Evolutionary conservation across 2,329 filamentous ascomycete species (phyloP).

Genomic region (Fusarium aywerte): DNA sequence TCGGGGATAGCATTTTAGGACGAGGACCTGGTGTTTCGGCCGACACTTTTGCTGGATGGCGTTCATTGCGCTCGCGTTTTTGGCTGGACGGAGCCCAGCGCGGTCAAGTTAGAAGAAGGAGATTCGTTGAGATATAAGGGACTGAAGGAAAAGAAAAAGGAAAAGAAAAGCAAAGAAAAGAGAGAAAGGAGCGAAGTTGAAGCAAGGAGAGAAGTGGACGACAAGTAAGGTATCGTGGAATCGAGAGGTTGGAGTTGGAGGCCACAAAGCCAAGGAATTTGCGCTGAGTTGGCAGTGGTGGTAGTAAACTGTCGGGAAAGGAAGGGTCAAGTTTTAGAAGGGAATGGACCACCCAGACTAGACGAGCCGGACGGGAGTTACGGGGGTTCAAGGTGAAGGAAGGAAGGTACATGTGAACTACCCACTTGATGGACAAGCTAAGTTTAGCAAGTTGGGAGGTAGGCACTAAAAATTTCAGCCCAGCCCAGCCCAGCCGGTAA

Average conservation of each 20-base stretch:
- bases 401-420: constrained; percentile 31
- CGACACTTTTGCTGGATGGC: constrained; percentile 76
- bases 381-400: constrained; percentile 11
- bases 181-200: not conserved
- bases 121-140: not conserved
- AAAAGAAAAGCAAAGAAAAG: not conserved
- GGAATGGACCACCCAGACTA: constrained; percentile 18
- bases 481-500: constrained; percentile 21
- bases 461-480: constrained; percentile 21
- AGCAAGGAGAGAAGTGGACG: constrained; percentile 9
- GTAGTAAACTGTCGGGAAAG: constrained; percentile 31
- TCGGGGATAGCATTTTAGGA: constrained; percentile 95
- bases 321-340: constrained; percentile 36
- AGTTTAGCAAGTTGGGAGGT: too few relatives aligned
- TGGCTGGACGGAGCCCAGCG: constrained; percentile 37
- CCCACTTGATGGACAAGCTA: constrained; percentile 10
- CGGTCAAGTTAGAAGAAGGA: constrained; percentile 10
- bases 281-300: constrained; percentile 31
- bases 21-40: constrained; percentile 95
- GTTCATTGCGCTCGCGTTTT: constrained; percentile 62
- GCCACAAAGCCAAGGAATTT: constrained; percentile 34
- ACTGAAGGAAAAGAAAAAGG: not conserved
- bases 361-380: constrained; percentile 27
- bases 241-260: constrained; percentile 7
- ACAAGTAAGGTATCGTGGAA: constrained; percentile 9